Conservation (phyloP, 164 flowering plant genomes). For the Stephania japonica region DNA sequence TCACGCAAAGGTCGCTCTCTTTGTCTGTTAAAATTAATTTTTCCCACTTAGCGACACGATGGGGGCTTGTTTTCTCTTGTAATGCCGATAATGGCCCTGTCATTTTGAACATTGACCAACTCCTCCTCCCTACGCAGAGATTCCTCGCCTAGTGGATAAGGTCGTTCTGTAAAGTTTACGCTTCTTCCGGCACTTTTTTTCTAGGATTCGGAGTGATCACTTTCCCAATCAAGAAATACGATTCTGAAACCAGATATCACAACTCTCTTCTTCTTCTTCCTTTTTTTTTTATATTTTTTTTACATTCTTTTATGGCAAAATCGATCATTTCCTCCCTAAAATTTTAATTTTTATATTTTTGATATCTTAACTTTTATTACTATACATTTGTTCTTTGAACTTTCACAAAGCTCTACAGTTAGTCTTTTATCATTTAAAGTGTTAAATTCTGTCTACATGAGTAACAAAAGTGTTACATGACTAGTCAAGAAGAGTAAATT, state of each 20-base stretch:
- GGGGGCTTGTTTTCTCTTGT: background rate
- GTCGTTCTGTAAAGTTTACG: background rate
- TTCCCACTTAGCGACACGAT: background rate
- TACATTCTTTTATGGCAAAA: too few relatives aligned
- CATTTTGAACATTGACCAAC: background rate
- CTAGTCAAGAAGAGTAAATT: too few relatives aligned
- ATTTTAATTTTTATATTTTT: too few relatives aligned
- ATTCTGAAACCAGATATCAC: background rate
- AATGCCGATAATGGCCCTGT: background rate
- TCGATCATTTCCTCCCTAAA: too few relatives aligned
- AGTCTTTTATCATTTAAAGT: too few relatives aligned
- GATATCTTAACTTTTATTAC: too few relatives aligned
- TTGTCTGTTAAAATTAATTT: conserved; percentile 3
- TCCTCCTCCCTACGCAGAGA: background rate
- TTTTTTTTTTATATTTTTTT: too few relatives aligned
- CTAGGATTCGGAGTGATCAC: background rate
- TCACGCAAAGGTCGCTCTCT: conserved; percentile 5
- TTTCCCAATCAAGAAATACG: background rate
- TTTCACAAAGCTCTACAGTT: too few relatives aligned
- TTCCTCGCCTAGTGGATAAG: background rate
- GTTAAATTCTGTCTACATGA: too few relatives aligned
- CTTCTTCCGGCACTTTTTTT: background rate
- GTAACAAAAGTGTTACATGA: too few relatives aligned
- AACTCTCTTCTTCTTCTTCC: too few relatives aligned
- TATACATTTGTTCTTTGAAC: too few relatives aligned